Percentiles rank a stretch among this genome's conserved stretches.
phyloP scores from a whole-genome alignment of 176 grass and related monocot species.

The Canna indica region DNA sequence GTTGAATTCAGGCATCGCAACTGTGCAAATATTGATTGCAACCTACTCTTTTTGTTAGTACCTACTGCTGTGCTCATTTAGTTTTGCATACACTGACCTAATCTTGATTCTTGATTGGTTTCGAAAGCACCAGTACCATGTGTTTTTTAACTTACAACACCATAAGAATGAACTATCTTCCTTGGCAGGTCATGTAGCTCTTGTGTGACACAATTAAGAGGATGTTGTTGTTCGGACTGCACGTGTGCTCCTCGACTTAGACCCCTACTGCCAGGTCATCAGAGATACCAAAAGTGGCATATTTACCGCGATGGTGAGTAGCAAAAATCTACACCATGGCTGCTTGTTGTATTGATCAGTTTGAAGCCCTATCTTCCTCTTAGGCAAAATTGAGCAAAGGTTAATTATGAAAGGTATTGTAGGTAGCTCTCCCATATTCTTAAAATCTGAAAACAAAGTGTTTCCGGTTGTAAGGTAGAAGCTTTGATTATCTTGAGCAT shows the following conservation, averaged over 20 bases:
- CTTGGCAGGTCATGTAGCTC: constrained; percentile 51
- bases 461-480: too few relatives aligned
- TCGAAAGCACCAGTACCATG: not conserved
- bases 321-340: not conserved
- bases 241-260: constrained; percentile 48
- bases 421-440: too few relatives aligned
- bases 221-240: constrained; percentile 71
- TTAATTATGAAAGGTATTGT: not conserved
- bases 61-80: not conserved
- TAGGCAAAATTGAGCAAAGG: not conserved
- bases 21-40: constrained; percentile 89
- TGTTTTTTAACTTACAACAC: not conserved
- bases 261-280: constrained; percentile 47
- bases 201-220: constrained; percentile 49
- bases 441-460: too few relatives aligned
- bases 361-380: not conserved
- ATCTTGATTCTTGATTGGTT: constrained; percentile 5
- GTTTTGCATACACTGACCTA: not conserved
- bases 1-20: constrained; percentile 74
- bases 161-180: not conserved
- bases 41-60: constrained; percentile 70
- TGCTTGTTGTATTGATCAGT: not conserved
- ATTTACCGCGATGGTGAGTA: constrained; percentile 44
- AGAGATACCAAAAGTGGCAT: constrained; percentile 82
- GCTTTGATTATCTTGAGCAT: too few relatives aligned